Conservation (phyloP, 192 early-diverging fungal genomes). For the Mortierella hygrophila region DNA sequence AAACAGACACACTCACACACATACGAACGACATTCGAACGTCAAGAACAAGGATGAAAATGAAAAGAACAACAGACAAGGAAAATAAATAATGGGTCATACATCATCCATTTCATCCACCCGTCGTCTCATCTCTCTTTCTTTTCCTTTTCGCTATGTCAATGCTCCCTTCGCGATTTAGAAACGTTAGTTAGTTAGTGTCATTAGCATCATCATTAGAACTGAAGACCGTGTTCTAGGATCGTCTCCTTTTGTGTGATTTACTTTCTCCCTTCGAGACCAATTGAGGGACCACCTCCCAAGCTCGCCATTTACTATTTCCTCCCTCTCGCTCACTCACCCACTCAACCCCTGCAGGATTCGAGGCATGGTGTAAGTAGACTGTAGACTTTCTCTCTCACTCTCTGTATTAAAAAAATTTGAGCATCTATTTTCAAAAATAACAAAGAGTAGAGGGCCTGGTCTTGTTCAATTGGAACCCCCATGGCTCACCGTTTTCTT, state of each 20-base stretch:
- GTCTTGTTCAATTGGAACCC: background rate
- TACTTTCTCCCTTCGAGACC: too few relatives aligned
- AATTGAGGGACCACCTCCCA: background rate
- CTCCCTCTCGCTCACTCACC: background rate
- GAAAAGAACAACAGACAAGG: too few relatives aligned
- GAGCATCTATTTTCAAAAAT: slow-evolving; percentile 5
- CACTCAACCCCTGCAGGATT: background rate
- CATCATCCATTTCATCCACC: background rate
- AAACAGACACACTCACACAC: too few relatives aligned
- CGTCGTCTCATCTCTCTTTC: too few relatives aligned
- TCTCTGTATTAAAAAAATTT: background rate
- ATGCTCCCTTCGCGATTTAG: too few relatives aligned
- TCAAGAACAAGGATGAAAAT: background rate
- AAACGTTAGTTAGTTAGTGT: too few relatives aligned
- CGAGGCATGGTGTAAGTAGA: background rate
- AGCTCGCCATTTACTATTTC: background rate
- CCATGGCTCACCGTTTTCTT: background rate
- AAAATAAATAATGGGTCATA: background rate
- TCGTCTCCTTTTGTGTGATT: too few relatives aligned
- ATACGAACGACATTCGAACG: background rate
- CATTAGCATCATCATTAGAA: too few relatives aligned
- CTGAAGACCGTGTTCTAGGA: too few relatives aligned
- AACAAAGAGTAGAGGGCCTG: background rate
- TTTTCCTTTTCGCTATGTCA: too few relatives aligned
- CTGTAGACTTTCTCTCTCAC: background rate